A percentile compares a stretch with the other conserved stretches of the same genome.
Conservation (phyloP, 2,329 filamentous ascomycete genomes). For the Trichoderma simmonsii region DNA sequence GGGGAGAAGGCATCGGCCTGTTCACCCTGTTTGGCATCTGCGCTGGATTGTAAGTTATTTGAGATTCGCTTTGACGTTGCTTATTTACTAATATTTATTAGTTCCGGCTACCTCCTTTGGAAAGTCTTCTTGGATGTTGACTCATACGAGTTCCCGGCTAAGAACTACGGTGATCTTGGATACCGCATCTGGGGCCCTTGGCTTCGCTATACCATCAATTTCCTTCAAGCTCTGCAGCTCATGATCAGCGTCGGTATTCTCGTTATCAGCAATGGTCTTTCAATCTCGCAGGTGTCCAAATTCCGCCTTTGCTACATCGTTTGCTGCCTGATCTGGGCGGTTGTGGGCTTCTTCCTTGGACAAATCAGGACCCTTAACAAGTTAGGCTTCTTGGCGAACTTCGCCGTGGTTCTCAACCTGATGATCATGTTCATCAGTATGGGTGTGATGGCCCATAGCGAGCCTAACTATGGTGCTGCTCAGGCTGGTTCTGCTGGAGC, state of each 20-base stretch:
- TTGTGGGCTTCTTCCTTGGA: constrained; percentile 50
- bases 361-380: constrained; percentile 55
- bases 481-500: constrained; percentile 28
- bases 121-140: constrained; percentile 38
- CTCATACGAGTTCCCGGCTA: constrained; percentile 42
- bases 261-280: constrained; percentile 52
- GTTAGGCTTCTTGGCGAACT: constrained; percentile 54
- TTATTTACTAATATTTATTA: not conserved
- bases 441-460: constrained; percentile 45
- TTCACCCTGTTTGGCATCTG: constrained; percentile 44
- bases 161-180: constrained; percentile 47
- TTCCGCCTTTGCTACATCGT: constrained; percentile 51
- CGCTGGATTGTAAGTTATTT: constrained; percentile 19
- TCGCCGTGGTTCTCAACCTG: constrained; percentile 55
- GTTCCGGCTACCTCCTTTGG: constrained; percentile 47
- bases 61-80: too few relatives aligned
- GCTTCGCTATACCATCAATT: constrained; percentile 46
- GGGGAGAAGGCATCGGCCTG: constrained; percentile 41
- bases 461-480: constrained; percentile 40
- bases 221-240: constrained; percentile 46
- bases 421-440: constrained; percentile 55
- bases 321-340: constrained; percentile 49
- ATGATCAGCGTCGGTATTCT: constrained; percentile 51
- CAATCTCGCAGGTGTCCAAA: constrained; percentile 51
- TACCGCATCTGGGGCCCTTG: constrained; percentile 46